Conservation (phyloP, 2,329 filamentous ascomycete species). For the Lomentospora prolificans region DNA sequence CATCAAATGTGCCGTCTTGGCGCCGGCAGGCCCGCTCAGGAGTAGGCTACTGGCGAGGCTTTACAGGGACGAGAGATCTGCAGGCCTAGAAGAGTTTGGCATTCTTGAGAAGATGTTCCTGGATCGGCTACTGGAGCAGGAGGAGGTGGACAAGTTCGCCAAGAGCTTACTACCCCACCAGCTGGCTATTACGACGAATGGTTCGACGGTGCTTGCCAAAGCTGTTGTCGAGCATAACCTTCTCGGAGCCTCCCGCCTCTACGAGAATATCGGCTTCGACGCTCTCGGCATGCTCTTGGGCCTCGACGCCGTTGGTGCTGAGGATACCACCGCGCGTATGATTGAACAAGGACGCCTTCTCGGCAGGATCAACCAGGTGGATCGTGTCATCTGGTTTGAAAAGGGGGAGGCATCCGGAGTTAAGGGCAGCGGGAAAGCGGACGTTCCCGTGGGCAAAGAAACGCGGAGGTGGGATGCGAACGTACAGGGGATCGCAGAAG, state of each 20-base stretch:
- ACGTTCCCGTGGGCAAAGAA: constrained; percentile 55
- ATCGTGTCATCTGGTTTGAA: constrained; percentile 80
- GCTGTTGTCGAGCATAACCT: constrained; percentile 96
- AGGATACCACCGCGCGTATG: constrained; percentile 89
- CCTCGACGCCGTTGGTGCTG: constrained; percentile 69
- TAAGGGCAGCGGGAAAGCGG: constrained; percentile 56
- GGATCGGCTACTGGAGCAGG: constrained; percentile 68
- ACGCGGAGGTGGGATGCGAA: constrained; percentile 83
- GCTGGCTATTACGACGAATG: constrained; percentile 79
- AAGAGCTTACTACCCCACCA: constrained; percentile 76
- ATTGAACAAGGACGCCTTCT: constrained; percentile 85
- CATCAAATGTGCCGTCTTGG: constrained; percentile 85
- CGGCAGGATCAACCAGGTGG: constrained; percentile 90
- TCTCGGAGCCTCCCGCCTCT: constrained; percentile 70
- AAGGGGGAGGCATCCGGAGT: constrained; percentile 58
- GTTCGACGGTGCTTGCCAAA: constrained; percentile 83
- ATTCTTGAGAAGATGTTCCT: constrained; percentile 98
- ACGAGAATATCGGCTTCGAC: constrained; percentile 67
- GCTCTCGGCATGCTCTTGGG: constrained; percentile 69
- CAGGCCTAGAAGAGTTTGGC: constrained; percentile 65
- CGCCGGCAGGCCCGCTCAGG: constrained; percentile 78
- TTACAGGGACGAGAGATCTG: constrained; percentile 85
- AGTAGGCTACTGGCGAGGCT: constrained; percentile 71
- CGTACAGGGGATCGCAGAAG: constrained; percentile 76
- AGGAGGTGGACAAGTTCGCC: constrained; percentile 82